phyloP scores from a whole-genome alignment of 768 basidiomycete species.

The Harrya chromipes region DNA sequence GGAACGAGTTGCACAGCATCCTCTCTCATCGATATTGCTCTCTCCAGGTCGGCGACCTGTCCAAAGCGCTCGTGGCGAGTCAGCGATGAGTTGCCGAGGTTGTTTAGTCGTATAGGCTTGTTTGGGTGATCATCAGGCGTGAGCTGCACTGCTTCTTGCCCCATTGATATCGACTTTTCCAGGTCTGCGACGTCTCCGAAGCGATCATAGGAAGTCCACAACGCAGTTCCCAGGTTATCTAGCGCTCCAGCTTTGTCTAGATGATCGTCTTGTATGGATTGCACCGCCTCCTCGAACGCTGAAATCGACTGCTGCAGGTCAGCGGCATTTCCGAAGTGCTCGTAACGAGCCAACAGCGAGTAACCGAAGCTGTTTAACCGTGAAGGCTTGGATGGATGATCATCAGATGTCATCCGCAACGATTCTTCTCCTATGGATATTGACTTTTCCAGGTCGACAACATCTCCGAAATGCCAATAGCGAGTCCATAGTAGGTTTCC shows the following conservation, averaged over 20 bases:
- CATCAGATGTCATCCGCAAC: conserved; percentile 4
- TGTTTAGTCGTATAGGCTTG: too few relatives aligned
- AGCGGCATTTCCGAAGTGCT: not conserved
- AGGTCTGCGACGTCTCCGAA: too few relatives aligned
- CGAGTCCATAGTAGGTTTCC: too few relatives aligned
- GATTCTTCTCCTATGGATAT: conserved; percentile 1
- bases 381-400: not conserved
- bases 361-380: not conserved
- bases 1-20: not conserved
- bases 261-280: not conserved
- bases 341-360: not conserved
- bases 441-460: not conserved
- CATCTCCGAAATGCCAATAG: too few relatives aligned
- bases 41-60: not conserved
- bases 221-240: not conserved
- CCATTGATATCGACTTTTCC: too few relatives aligned
- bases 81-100: not conserved
- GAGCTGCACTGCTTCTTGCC: too few relatives aligned
- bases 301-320: not conserved
- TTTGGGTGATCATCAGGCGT: too few relatives aligned
- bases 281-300: not conserved
- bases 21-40: not conserved
- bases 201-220: not conserved
- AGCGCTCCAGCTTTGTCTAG: not conserved
- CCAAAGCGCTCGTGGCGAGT: not conserved